Evolutionary conservation across 2,329 filamentous ascomycete species (phyloP), one percentile per base, ranked within the genome.

Genomic region (Neofusicoccum cordaticola): DNA sequence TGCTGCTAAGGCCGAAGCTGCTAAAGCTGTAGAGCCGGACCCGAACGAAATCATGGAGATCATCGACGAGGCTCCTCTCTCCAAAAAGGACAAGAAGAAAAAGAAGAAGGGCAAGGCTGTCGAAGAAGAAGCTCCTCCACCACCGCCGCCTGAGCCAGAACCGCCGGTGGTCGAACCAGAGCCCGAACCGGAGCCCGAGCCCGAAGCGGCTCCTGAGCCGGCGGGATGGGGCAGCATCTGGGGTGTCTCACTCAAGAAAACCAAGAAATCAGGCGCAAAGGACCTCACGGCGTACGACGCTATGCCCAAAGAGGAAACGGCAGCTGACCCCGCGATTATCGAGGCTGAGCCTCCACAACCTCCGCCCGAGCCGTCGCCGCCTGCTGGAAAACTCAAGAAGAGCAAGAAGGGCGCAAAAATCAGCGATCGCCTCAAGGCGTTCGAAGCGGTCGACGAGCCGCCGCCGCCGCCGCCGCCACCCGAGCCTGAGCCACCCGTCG

Each of bases 21-120:
- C 39, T 22, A 35, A 47, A 17, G 61, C 60, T 27, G 39, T 27
- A 12, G 62, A 65, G 51, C 77, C n/a, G 4, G 64, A 65, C 47
- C 50, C 64, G 6, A 64, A 64, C 22, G 61, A 64, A n/a, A 64
- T 64, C 6, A 31, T 58, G 19, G 60, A 66, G 34, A 63, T 53
- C 27, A 41, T 58, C 22, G 61, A 66, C 47, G 64, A 66, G 51
- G 64, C 51, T n/a, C 51, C 64, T 11, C 13, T 27, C 50, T 42
- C 76, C 2, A 67, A 68, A 53, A 73, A 75, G 65, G 75, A 76
- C 66, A 81, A 79, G 69, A 79, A 78, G 60, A 77, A 80, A 70
- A 83, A 82, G 72, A 84, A 85, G 73, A 79, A 79, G 64, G 82
- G 81, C 67, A 80, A 79, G 56, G 73, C 67, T 53, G 74, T 71